A percentile compares a stretch with the other conserved stretches of the same genome.
Conservation (phyloP, 2,329 filamentous ascomycete species). For the Cryphonectria parasitica region DNA sequence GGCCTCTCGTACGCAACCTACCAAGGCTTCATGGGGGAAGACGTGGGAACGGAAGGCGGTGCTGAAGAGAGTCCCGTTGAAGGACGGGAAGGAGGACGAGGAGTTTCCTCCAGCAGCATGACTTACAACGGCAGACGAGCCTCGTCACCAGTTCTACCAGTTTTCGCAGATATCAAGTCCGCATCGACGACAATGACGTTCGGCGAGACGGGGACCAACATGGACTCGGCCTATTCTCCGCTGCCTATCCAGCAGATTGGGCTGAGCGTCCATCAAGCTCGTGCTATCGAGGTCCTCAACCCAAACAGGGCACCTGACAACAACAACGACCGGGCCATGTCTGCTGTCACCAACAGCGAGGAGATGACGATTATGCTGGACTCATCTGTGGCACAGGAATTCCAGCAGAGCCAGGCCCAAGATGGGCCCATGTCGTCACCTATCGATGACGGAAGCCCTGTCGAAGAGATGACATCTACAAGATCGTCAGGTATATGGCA, state of each 20-base stretch:
- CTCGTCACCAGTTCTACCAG: slow-evolving; percentile 56
- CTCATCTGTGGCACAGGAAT: slow-evolving; percentile 33
- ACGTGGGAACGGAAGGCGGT: slow-evolving; percentile 43
- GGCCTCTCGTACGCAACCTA: slow-evolving; percentile 31
- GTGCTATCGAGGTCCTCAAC: slow-evolving; percentile 44
- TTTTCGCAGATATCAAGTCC: slow-evolving; percentile 37
- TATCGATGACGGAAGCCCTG: slow-evolving; percentile 31
- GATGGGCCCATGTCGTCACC: background rate
- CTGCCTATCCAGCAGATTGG: slow-evolving; percentile 49
- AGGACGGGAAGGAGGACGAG: slow-evolving; percentile 10
- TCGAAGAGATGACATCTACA: slow-evolving; percentile 31
- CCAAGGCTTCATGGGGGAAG: slow-evolving; percentile 38
- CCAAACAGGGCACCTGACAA: slow-evolving; percentile 27
- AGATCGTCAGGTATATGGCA: slow-evolving; percentile 49
- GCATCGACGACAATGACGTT: slow-evolving; percentile 38
- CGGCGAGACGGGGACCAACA: slow-evolving; percentile 48
- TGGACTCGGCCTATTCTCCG: slow-evolving; percentile 57
- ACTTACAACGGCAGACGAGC: slow-evolving; percentile 44
- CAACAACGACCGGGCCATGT: slow-evolving; percentile 33
- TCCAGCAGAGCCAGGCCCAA: slow-evolving; percentile 19
- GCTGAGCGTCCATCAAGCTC: slow-evolving; percentile 45
- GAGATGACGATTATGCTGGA: slow-evolving; percentile 53
- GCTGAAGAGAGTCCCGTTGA: slow-evolving; percentile 37
- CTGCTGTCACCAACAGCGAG: slow-evolving; percentile 36
- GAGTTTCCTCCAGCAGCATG: slow-evolving; percentile 27